These are phyloP conservation scores for Saturnispora zaruensis DNA, from an alignment of 805 yeast genomes.

Conservation along the genomic window DNA sequence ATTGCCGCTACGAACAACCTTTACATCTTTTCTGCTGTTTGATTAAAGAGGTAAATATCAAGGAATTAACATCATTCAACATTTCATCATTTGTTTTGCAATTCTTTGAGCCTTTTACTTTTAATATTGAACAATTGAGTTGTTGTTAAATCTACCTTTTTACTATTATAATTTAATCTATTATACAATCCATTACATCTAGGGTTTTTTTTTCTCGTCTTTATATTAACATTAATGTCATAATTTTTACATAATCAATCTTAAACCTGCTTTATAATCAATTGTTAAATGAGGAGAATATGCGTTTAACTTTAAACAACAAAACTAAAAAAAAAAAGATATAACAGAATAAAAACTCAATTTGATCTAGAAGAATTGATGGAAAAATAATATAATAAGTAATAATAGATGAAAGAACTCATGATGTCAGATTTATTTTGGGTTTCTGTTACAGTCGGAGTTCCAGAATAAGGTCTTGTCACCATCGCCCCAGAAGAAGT, in stretches of 20 bases:
- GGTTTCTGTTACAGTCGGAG: slow-evolving; percentile 82
- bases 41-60: slow-evolving; percentile 10
- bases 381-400: slow-evolving; percentile 1
- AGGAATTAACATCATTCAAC: not conserved
- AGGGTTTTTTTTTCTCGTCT: not conserved
- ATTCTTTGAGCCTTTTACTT: not conserved
- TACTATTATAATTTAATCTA: not conserved
- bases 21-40: slow-evolving; percentile 72
- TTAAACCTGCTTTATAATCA: not conserved
- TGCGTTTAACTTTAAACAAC: slow-evolving; percentile 1
- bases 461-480: slow-evolving; percentile 97
- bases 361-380: slow-evolving; percentile 2
- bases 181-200: not conserved
- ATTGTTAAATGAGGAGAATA: slow-evolving; percentile 3
- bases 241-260: not conserved
- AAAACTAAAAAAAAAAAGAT: not conserved
- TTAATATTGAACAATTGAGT: not conserved
- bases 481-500: slow-evolving; percentile 99
- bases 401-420: not conserved
- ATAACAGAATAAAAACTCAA: not conserved
- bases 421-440: slow-evolving; percentile 24
- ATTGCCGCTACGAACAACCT: slow-evolving; percentile 96
- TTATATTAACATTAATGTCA: not conserved
- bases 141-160: not conserved
- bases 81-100: not conserved